phyloP scores from a whole-genome alignment of 1,284 basidiomycete species.

The Leccinum brunneo-olivaceum region DNA sequence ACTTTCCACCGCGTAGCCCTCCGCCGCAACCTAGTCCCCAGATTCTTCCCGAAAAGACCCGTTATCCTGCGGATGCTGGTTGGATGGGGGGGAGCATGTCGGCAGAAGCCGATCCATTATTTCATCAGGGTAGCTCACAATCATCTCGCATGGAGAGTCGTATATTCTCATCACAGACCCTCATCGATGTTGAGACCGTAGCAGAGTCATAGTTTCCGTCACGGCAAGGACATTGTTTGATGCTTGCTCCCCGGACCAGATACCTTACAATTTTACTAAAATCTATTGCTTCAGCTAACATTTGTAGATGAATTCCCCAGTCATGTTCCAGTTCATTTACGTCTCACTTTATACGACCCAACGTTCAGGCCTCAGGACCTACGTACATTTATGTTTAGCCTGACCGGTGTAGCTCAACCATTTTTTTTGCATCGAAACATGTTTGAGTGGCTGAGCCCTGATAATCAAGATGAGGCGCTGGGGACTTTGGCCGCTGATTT shows the following conservation, averaged over 20 bases:
- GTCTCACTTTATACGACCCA: background rate
- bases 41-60: conserved; percentile 34
- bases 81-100: conserved; percentile 14
- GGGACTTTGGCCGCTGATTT: conserved; percentile 33
- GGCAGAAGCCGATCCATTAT: conserved; percentile 23
- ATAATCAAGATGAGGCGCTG: conserved; percentile 11
- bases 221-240: conserved; percentile 5
- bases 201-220: conserved; percentile 18
- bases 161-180: conserved; percentile 24
- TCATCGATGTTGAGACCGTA: conserved; percentile 27
- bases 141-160: conserved; percentile 27
- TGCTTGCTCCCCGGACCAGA: conserved; percentile 11
- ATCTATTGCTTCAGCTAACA: conserved; percentile 31
- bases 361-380: no score
- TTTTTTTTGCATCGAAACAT: conserved; percentile 4
- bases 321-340: conserved; percentile 15
- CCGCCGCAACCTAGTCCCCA: conserved; percentile 27
- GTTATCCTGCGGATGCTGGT: conserved; percentile 19
- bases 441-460: background rate
- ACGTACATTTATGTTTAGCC: conserved; percentile 5
- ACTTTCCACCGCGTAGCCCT: conserved; percentile 33
- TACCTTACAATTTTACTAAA: conserved; percentile 27
- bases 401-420: background rate
- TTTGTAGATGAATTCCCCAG: conserved; percentile 11
- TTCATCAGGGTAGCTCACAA: conserved; percentile 30